A percentile compares a stretch with the other conserved stretches of the same genome.
phyloP scores from a whole-genome alignment of 352 stramenopile genomes.

The Phytophthora fragariae region DNA sequence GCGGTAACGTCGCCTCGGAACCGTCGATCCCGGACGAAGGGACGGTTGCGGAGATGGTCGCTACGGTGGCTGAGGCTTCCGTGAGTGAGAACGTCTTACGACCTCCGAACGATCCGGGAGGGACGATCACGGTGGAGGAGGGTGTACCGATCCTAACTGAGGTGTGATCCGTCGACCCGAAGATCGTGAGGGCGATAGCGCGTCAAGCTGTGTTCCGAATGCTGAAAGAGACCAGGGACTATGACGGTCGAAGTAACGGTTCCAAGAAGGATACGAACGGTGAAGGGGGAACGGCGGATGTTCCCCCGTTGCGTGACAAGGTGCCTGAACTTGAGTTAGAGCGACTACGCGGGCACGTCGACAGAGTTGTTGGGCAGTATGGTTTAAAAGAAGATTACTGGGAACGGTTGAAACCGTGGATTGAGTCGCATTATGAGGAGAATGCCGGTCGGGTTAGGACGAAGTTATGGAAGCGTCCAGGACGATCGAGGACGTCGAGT shows the following conservation, averaged over 20 bases:
- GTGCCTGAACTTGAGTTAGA: background rate
- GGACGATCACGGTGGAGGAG: background rate
- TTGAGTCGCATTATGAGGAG: background rate
- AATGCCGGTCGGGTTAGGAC: background rate
- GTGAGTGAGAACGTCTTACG: background rate
- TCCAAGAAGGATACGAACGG: background rate
- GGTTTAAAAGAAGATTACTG: background rate
- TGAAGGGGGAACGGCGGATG: background rate
- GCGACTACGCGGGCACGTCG: background rate
- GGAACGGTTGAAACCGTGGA: background rate
- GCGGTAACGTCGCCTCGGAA: background rate
- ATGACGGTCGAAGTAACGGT: background rate
- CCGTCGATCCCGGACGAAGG: background rate
- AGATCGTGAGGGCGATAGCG: background rate
- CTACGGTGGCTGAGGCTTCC: background rate
- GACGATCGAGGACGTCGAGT: background rate
- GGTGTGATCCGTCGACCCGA: background rate
- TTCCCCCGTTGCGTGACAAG: slow-evolving; percentile 2
- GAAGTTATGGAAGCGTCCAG: background rate
- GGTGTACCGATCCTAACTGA: background rate
- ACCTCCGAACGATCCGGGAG: background rate
- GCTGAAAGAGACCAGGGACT: background rate
- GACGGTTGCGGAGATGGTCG: background rate
- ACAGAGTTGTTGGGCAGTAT: background rate
- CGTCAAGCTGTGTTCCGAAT: background rate